Base-by-base conservation (phyloP, 306 rosid genomes). In the Echinosophora koreensis region DNA sequence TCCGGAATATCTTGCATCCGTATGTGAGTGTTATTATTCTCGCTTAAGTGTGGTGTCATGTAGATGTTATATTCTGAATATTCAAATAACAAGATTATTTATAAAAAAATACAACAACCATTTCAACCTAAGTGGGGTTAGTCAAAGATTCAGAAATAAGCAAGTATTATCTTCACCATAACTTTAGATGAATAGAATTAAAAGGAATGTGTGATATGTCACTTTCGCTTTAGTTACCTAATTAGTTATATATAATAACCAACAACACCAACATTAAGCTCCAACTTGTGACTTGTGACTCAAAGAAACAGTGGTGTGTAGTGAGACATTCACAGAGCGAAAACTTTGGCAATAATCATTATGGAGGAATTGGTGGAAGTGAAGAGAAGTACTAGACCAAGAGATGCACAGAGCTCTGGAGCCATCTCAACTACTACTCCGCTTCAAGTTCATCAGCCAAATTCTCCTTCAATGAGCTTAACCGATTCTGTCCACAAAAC, bases 321-420 rank as follows among this genome's bases (percentile, higher is more conserved):
- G 66, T 16, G 18, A 28, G 67, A 15, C 52, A 69, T 22, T 11
- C 46, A 69, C 28, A 30, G 38, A 50, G 44, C 17, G 6, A 52
- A 50, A 46, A 66, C 12, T 22, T 18, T 16, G 47, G 18, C 4
- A 67, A 30, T 30, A 30, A 73, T 28, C 13, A 81, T 32, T 8
- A 79, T 79, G 89, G 81, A 64, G 22, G 82, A 84, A 72, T 27
- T 64, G 38, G 47, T 32, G 69, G 86, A 86, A 64, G 71, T 72
- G 81, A 82, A 58, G 63, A 55, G 6, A 5, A 27, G 60, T 8
- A 28, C 4, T 4, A 38, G n/a, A 77, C 2, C 8, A 1, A 77
- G 66, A 77, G 81, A 77, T 27, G 8, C 13, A 54, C 35, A 64
- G 14, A 35, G n/a, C 3, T 52, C 73, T 41, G 10, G 5, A 0